Evolutionary conservation across 176 grass and related monocot genomes (phyloP).

Genomic region (Olyra latifolia): DNA sequence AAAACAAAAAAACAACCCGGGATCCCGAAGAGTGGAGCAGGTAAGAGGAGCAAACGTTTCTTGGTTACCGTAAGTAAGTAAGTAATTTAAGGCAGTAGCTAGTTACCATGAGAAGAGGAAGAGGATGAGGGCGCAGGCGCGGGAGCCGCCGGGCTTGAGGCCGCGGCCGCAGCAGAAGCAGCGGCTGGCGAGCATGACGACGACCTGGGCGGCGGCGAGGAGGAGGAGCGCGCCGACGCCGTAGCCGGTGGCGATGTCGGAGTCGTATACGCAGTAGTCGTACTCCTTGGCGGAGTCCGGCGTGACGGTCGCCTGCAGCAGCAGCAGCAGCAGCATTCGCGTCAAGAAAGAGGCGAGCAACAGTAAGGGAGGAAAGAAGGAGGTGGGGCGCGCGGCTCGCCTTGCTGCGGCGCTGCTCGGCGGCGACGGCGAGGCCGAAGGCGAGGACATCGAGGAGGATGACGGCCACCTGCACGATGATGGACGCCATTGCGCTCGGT

Average conservation of each 20-base stretch:
- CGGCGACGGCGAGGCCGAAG: conserved; percentile 84
- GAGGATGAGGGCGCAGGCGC: conserved; percentile 75
- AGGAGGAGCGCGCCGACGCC: conserved; percentile 82
- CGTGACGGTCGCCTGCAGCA: conserved; percentile 44
- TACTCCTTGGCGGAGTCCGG: conserved; percentile 73
- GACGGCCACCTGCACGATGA: conserved; percentile 64
- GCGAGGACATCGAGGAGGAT: conserved; percentile 76
- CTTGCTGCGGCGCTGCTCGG: conserved; percentile 92
- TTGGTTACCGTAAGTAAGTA: background rate
- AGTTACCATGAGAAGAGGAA: conserved; percentile 77
- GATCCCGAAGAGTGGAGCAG: background rate
- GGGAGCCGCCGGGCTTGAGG: conserved; percentile 70
- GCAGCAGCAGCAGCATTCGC: background rate
- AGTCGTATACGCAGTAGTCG: conserved; percentile 77
- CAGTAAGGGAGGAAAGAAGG: background rate
- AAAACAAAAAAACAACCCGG: background rate
- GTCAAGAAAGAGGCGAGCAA: background rate
- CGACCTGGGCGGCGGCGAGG: conserved; percentile 54
- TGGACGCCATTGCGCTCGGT: conserved; percentile 43
- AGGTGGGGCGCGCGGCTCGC: background rate
- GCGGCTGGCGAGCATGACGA: conserved; percentile 60
- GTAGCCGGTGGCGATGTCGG: conserved; percentile 82
- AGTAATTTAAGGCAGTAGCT: background rate
- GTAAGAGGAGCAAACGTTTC: background rate
- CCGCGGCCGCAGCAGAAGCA: conserved; percentile 95